Evolutionary conservation across 1,284 basidiomycete species (phyloP).

Genomic region (Filobasidium uniguttulatum): DNA sequence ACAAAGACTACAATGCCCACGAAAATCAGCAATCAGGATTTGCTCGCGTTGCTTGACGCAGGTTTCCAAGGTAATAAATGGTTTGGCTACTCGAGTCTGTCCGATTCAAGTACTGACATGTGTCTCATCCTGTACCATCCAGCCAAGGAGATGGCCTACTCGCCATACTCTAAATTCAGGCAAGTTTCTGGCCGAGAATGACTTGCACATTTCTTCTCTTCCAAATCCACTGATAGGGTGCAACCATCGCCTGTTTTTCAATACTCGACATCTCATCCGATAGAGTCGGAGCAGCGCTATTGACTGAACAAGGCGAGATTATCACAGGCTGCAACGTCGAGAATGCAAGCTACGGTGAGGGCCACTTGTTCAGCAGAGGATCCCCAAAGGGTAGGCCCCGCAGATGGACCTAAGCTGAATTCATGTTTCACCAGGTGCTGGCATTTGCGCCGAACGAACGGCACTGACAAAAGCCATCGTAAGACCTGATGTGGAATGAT

Average conservation of each 20-base stretch:
- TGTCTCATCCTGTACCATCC: no score
- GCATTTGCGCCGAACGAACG: constrained; percentile 76
- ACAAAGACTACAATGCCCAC: no score
- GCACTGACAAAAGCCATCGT: constrained; percentile 76
- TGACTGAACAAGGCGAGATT: constrained; percentile 54
- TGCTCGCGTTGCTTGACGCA: no score
- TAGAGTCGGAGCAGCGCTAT: constrained; percentile 65
- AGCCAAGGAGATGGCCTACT: constrained; percentile 52
- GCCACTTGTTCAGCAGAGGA: not conserved
- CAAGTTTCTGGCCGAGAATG: constrained; percentile 12
- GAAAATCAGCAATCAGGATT: no score
- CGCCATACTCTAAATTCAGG: constrained; percentile 70
- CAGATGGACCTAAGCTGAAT: not conserved
- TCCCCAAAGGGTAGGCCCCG: not conserved
- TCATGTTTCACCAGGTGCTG: constrained; percentile 27
- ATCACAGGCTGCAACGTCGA: constrained; percentile 77
- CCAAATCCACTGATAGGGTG: not conserved
- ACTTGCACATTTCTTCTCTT: no score
- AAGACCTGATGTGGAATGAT: no score
- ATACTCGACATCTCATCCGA: not conserved
- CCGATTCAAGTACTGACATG: no score
- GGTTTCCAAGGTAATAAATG: no score
- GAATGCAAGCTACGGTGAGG: constrained; percentile 72
- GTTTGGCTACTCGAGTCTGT: no score
- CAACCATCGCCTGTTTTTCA: not conserved